Conservation (phyloP, 768 basidiomycete species). For the Omphalotus guepiniiformis region DNA sequence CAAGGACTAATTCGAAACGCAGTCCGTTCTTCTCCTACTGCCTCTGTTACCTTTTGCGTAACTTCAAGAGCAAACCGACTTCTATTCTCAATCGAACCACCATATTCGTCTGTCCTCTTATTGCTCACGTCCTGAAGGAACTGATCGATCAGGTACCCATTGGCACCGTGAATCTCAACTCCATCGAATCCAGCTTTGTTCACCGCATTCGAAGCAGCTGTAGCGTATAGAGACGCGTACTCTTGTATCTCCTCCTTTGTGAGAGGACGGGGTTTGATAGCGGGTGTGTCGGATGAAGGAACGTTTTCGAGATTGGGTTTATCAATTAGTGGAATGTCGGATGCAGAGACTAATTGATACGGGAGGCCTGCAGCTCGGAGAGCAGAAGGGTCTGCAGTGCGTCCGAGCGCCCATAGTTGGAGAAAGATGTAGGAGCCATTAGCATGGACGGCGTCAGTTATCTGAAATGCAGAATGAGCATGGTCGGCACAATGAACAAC, state of each 20-base stretch:
- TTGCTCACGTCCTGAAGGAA: slow-evolving; percentile 59
- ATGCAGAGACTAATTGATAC: slow-evolving; percentile 25
- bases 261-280: slow-evolving; percentile 33
- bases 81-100: slow-evolving; percentile 61
- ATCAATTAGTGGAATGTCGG: slow-evolving; percentile 12
- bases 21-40: slow-evolving; percentile 50
- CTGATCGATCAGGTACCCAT: slow-evolving; percentile 53
- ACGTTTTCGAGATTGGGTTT: slow-evolving; percentile 15
- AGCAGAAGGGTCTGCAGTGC: slow-evolving; percentile 27
- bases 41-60: slow-evolving; percentile 42
- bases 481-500: background rate
- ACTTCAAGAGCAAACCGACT: slow-evolving; percentile 54
- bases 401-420: slow-evolving; percentile 52
- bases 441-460: slow-evolving; percentile 55
- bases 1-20: slow-evolving; percentile 59
- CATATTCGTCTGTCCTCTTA: slow-evolving; percentile 59
- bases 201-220: slow-evolving; percentile 54
- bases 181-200: slow-evolving; percentile 66
- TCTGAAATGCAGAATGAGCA: slow-evolving; percentile 22
- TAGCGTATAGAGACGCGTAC: slow-evolving; percentile 43
- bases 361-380: slow-evolving; percentile 31
- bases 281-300: slow-evolving; percentile 10
- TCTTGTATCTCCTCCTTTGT: slow-evolving; percentile 46
- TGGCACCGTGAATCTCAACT: slow-evolving; percentile 42
- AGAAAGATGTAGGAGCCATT: slow-evolving; percentile 42